Conservation (phyloP, 2,329 filamentous ascomycete species). For the Ophiostoma australiae region DNA sequence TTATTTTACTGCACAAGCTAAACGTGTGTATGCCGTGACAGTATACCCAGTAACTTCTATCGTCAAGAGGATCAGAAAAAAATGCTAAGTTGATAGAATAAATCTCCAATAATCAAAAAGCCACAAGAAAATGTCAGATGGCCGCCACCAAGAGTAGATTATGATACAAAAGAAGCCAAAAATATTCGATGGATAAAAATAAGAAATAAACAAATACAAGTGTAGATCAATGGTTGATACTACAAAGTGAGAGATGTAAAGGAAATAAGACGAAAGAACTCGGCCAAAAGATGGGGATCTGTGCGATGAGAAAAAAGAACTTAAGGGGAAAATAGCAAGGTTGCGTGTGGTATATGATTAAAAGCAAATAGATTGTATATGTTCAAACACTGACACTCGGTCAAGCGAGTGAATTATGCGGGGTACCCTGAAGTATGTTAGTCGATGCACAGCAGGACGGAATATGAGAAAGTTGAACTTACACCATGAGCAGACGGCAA, state of each 20-base stretch:
- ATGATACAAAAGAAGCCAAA: background rate
- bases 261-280: background rate
- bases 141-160: background rate
- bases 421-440: constrained; percentile 23
- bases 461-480: constrained; percentile 26
- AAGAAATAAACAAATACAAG: background rate
- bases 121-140: background rate
- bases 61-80: background rate
- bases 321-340: too few species aligned
- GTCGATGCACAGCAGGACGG: background rate
- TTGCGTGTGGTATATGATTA: background rate
- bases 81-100: background rate
- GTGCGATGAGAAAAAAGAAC: background rate
- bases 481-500: constrained; percentile 64
- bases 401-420: constrained; percentile 10
- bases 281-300: background rate
- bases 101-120: background rate
- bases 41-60: background rate
- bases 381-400: background rate
- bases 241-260: background rate
- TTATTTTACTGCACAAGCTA: background rate
- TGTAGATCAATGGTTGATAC: background rate
- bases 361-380: background rate
- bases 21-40: background rate
- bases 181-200: background rate